Evolutionary conservation across 108 stramenopile genomes (phyloP), one percentile per base, ranked within the genome.

Genomic region (Cylindrotheca closterium): DNA sequence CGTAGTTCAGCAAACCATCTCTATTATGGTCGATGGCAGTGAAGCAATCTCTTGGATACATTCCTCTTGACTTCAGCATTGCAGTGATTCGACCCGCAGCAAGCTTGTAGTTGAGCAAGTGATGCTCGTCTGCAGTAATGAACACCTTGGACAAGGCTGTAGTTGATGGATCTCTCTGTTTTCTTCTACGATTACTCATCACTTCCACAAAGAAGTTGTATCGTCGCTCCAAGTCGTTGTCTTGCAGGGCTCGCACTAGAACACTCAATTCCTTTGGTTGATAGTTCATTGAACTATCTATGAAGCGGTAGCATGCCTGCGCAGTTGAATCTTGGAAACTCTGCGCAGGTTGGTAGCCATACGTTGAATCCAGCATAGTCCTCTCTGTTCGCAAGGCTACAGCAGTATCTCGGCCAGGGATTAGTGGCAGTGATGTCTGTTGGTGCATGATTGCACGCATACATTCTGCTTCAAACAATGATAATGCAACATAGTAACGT

Each of bases 11-110:
- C 37, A 96, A 73, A 45, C 97, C 98, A 68, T 94, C 96, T 46
- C 94, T 87, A 49, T 96, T 89, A 25, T 84, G 70, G 75, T 99
- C 96, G 57, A 97, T 97, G 4, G 94, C 96, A 25, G 87, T 90
- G 79, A 99, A 99, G 22, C 93, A 94, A 80, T 99, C 98, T 27
- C 91, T 72, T 3, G 91, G 88, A 62, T 93, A 96, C 93, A 99
- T 88, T 7, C 96, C 95, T 58, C 96, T 79, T 15, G 88, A 83
- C 67, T 95, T 95, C 46, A 98, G 77, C 56, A 94, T 78, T 2
- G 91, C 92, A 12, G 91, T 92, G 25, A 96, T 93, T 42, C 96
- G 72, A 25, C 92, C 91, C 29, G 93, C 91, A 28, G 96, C 94
- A 45, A 98, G 97, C 54, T 93, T 81, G 70, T 94, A 91, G 71